These are phyloP conservation scores for Chaetomium cochliodes DNA, from an alignment of 495 filamentous ascomycete genomes.

Conservation along the genomic window DNA sequence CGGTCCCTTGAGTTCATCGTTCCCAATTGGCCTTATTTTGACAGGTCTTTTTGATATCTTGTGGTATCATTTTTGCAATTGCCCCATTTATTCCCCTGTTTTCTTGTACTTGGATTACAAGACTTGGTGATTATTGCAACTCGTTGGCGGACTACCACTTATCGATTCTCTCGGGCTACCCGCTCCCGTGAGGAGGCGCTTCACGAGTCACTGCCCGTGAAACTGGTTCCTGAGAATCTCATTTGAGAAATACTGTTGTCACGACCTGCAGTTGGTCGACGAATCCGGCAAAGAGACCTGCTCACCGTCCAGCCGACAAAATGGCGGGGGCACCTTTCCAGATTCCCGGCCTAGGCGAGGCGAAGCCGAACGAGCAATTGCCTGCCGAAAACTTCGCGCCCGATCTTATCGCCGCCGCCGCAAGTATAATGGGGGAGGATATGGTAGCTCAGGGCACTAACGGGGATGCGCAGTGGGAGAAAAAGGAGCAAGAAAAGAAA, in stretches of 20 bases:
- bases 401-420: constrained; percentile 26
- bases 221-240: neutral
- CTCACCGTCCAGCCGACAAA: constrained; percentile 17
- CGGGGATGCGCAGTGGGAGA: constrained; percentile 15
- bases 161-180: no score
- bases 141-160: neutral
- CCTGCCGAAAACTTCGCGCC: constrained; percentile 28
- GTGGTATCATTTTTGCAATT: neutral
- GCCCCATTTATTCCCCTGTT: neutral
- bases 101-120: neutral
- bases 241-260: neutral
- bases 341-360: constrained; percentile 43
- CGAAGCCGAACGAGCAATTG: constrained; percentile 31
- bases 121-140: neutral
- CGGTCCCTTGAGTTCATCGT: no score
- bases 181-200: neutral
- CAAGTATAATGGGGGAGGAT: constrained; percentile 18
- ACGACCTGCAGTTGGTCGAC: neutral
- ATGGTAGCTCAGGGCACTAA: constrained; percentile 10
- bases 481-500: constrained; percentile 8
- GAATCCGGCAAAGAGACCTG: neutral
- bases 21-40: neutral
- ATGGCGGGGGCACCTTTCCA: constrained; percentile 47
- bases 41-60: neutral
- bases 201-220: neutral